A percentile compares a stretch with the other conserved stretches of the same genome.
Evolutionary conservation across 345 rosid genomes (phyloP).

Genomic region (Acer saccharum): DNA sequence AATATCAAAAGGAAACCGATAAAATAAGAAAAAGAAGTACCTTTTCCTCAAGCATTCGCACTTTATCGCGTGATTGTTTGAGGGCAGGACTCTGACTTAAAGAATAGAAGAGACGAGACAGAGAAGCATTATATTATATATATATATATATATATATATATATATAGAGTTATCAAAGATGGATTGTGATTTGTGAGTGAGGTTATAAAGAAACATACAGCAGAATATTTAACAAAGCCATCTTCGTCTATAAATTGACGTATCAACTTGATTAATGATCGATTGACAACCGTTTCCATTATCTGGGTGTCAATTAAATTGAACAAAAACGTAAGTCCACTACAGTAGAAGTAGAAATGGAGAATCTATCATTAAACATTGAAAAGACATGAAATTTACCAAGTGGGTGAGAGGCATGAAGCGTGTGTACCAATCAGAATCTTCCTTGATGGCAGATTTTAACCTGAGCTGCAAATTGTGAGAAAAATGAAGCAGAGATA

Average conservation of each 20-base stretch:
- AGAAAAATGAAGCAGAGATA: slow-evolving; percentile 53
- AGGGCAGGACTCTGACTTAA: no score
- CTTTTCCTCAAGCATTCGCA: no score
- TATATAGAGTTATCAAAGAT: no score
- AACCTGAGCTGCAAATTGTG: slow-evolving; percentile 66
- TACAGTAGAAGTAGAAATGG: not conserved
- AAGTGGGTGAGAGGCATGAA: slow-evolving; percentile 75
- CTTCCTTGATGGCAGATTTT: slow-evolving; percentile 69
- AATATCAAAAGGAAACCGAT: no score
- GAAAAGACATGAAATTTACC: slow-evolving; percentile 38
- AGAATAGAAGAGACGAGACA: no score
- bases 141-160: no score
- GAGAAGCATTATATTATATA: no score
- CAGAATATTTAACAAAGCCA: slow-evolving; percentile 83
- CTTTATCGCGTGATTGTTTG: no score
- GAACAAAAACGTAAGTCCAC: not conserved
- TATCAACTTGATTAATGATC: slow-evolving; percentile 56
- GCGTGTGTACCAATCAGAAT: slow-evolving; percentile 61
- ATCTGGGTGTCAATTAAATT: slow-evolving; percentile 46
- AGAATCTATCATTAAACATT: not conserved
- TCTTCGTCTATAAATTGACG: slow-evolving; percentile 30
- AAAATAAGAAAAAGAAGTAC: no score
- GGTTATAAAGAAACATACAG: slow-evolving; percentile 53
- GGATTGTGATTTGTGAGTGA: no score
- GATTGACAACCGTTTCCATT: slow-evolving; percentile 51